Base-by-base conservation (phyloP, 306 rosid genomes). In the Sesbania bispinosa region DNA sequence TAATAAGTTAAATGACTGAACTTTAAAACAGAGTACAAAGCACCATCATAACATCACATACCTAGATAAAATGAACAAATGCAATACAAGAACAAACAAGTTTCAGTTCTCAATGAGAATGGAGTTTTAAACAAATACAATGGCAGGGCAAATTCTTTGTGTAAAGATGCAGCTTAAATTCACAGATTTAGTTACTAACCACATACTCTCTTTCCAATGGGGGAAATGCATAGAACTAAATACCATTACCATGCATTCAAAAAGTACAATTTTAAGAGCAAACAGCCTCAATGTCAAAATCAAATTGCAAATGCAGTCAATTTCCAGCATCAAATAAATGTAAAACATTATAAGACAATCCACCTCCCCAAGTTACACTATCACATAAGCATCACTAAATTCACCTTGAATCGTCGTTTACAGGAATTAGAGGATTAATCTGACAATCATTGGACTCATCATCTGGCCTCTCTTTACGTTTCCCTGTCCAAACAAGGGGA, bases 341-440 rank as follows among this genome's bases (percentile, higher is more conserved):
- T n/a, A n/a, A n/a, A n/a, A n/a, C n/a, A n/a, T n/a, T n/a, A n/a
- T n/a, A 32, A 52, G 16, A 20, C 7, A 27, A 39, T 6, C 48
- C 48, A 33, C 23, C 55, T 2, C 55, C 2, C 11, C 20, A 67
- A 30, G 10, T 26, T 27, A 7, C 53, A 14, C 54, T 6, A 20
- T 14, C 61, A 10, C 33, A 43, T 6, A 8, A 65, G 27, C 67
- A 41, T 18, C 32, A 63, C 76, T 26, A 59, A 18, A 84, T 47
- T 52, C 82, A 91, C 99, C 97, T 89, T 66, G 62, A 72, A 85
- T 91, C 97, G 24, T 85, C 89, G 67, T 80, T 95, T 57, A 83
- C 76, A 36, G 96, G 99, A 73, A 19, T 29, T 50, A 94, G 97
- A 74, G 87, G 87, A 79, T 89, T 79, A 62, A 80, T 64, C 79